phyloP scores from a whole-genome alignment of 1,284 basidiomycete species.

The Austroboletus olivaceoglutinosus region DNA sequence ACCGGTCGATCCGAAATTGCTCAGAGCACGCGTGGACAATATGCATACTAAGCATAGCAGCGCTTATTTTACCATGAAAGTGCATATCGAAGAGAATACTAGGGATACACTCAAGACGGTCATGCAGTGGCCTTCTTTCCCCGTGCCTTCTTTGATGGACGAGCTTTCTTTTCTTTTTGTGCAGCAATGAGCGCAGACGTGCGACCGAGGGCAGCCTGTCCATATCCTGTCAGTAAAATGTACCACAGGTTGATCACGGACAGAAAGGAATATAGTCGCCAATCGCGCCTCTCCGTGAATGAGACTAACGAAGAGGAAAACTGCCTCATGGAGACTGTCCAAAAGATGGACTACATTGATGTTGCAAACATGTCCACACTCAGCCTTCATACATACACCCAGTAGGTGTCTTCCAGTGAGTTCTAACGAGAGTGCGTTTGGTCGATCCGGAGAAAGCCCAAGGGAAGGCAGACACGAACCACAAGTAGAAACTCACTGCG shows the following conservation, averaged over 20 bases:
- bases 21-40: neutral
- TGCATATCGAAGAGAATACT: constrained; percentile 21
- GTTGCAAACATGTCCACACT: constrained; percentile 87
- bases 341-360: constrained; percentile 39
- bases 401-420: constrained; percentile 63
- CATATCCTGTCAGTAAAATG: constrained; percentile 18
- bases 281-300: constrained; percentile 17
- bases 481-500: constrained; percentile 51
- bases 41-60: neutral
- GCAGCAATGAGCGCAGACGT: constrained; percentile 71
- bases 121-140: constrained; percentile 58
- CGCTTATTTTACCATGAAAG: constrained; percentile 18
- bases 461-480: neutral
- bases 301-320: constrained; percentile 14
- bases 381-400: constrained; percentile 72
- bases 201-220: constrained; percentile 77
- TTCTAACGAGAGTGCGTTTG: constrained; percentile 70
- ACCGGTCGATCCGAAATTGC: constrained; percentile 8
- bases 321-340: constrained; percentile 24
- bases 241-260: constrained; percentile 11
- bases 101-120: constrained; percentile 25
- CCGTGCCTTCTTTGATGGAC: constrained; percentile 70
- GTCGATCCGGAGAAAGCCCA: constrained; percentile 1
- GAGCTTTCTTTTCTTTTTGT: constrained; percentile 72
- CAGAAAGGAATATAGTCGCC: constrained; percentile 26